Percentiles rank a stretch among this genome's conserved stretches.
Evolutionary conservation across 176 grass and related monocot species (phyloP).

Genomic region (Dactylis glomerata): DNA sequence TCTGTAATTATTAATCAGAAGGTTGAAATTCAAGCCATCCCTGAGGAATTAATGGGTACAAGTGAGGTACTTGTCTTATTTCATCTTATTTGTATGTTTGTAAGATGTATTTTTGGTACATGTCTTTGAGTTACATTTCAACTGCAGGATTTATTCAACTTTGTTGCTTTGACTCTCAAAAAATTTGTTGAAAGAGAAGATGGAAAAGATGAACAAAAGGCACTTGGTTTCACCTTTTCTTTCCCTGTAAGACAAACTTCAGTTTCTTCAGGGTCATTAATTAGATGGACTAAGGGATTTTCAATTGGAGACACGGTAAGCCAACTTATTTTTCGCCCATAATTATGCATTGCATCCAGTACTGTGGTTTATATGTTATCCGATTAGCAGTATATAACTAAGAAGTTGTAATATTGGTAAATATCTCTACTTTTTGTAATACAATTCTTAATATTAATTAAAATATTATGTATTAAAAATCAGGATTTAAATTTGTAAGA

Average conservation of each 20-base stretch:
- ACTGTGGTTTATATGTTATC: background rate
- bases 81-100: background rate
- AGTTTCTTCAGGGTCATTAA: conserved; percentile 80
- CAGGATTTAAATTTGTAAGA: background rate
- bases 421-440: background rate
- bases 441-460: background rate
- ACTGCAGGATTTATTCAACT: conserved; percentile 78
- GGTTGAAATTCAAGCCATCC: conserved; percentile 68
- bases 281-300: conserved; percentile 93
- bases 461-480: background rate
- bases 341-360: background rate
- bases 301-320: conserved; percentile 78
- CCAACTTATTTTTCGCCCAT: background rate
- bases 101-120: background rate
- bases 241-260: conserved; percentile 91
- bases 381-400: background rate
- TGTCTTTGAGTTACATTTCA: conserved; percentile 11
- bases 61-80: conserved; percentile 55
- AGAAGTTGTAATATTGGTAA: background rate
- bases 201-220: conserved; percentile 42
- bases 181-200: conserved; percentile 72
- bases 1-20: conserved; percentile 48
- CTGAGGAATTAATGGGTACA: conserved; percentile 73
- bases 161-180: conserved; percentile 61
- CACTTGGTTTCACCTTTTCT: conserved; percentile 95